These are phyloP conservation scores for Aureobasidium sp. DNA, from an alignment of 2,329 filamentous ascomycete species.

Conservation along the genomic window DNA sequence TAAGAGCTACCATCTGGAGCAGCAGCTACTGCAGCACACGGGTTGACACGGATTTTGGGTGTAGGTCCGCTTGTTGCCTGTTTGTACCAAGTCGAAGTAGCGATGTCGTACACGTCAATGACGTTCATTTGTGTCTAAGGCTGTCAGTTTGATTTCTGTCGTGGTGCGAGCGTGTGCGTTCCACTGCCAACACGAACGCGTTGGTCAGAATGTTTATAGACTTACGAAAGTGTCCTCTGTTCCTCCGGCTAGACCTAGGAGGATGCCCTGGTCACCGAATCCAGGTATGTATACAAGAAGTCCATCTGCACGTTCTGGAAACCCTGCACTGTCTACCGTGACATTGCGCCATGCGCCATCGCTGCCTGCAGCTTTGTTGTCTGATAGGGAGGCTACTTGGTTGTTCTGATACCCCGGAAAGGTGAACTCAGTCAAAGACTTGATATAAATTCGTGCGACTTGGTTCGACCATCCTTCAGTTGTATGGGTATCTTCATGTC, in stretches of 20 bases:
- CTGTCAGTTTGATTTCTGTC: background rate
- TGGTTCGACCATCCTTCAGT: conserved; percentile 62
- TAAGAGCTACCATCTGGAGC: conserved; percentile 61
- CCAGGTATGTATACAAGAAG: conserved; percentile 68
- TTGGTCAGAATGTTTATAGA: conserved; percentile 10
- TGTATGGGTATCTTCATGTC: conserved; percentile 61
- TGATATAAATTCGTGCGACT: conserved; percentile 60
- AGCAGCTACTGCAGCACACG: conserved; percentile 65
- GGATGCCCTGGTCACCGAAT: conserved; percentile 65
- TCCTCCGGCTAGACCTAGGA: conserved; percentile 72
- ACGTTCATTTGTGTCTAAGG: conserved; percentile 58
- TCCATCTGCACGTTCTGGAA: conserved; percentile 68
- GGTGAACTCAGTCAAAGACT: conserved; percentile 68
- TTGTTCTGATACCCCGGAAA: conserved; percentile 63
- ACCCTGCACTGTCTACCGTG: conserved; percentile 59
- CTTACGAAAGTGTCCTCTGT: conserved; percentile 58
- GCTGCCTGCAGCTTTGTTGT: conserved; percentile 49
- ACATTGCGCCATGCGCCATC: conserved; percentile 67
- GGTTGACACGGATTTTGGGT: conserved; percentile 56
- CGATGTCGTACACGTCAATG: conserved; percentile 76
- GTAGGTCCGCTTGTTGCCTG: conserved; percentile 58
- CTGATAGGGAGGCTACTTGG: conserved; percentile 51
- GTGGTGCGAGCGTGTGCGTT: background rate
- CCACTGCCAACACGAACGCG: background rate
- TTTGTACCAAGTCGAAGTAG: conserved; percentile 62